Percentiles rank a stretch among this genome's conserved stretches.
Conservation (phyloP, 805 yeast genomes). For the Lachancea lanzarotensis region DNA sequence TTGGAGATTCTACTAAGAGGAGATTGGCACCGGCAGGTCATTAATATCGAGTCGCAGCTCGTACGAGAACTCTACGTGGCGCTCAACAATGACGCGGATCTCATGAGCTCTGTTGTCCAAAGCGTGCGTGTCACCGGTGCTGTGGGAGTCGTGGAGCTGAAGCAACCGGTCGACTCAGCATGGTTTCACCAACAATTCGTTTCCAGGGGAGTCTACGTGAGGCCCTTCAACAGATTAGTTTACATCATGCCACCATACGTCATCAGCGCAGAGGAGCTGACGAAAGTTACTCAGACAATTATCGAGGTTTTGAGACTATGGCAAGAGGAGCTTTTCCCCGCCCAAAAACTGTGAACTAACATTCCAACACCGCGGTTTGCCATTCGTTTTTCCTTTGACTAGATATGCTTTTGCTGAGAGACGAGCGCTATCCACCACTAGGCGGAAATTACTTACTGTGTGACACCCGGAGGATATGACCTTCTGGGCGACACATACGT, state of each 20-base stretch:
- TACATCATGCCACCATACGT: constrained; percentile 29
- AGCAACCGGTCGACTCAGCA: constrained; percentile 12
- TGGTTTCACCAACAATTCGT: constrained; percentile 21
- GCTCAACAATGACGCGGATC: constrained; percentile 2
- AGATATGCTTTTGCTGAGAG: too few relatives aligned
- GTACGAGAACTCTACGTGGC: constrained; percentile 14
- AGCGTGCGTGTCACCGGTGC: constrained; percentile 21
- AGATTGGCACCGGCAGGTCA: constrained; percentile 19
- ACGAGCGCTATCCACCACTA: too few relatives aligned
- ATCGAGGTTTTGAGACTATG: constrained; percentile 9
- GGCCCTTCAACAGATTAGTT: constrained; percentile 22
- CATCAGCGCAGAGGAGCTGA: constrained; percentile 15
- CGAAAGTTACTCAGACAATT: constrained; percentile 8
- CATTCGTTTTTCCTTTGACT: too few relatives aligned
- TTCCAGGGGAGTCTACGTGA: constrained; percentile 16
- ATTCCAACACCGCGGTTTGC: too few relatives aligned
- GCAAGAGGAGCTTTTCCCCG: background rate
- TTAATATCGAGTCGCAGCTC: constrained; percentile 16
- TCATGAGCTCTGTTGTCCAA: constrained; percentile 11
- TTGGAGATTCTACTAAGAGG: constrained; percentile 21
- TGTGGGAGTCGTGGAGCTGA: constrained; percentile 21
- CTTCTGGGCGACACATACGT: too few relatives aligned
- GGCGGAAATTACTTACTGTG: too few relatives aligned
- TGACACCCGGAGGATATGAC: too few relatives aligned
- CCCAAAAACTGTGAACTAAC: too few relatives aligned